A percentile compares a stretch with the other conserved stretches of the same genome.
These are phyloP conservation scores for Cucurbita moschata DNA, from an alignment of 306 rosid species.

Conservation along the genomic window DNA sequence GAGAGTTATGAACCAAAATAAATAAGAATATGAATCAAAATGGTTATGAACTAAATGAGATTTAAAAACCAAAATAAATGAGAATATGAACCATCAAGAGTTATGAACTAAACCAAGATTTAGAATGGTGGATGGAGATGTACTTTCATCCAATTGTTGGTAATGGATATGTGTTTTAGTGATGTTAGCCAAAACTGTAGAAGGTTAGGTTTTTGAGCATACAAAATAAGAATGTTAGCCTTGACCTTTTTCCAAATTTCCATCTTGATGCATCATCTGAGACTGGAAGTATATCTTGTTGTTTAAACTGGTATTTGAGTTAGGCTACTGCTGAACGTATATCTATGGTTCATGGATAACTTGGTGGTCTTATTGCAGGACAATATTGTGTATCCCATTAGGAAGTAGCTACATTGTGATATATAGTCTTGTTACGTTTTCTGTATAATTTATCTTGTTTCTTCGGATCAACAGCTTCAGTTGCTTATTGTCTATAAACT, in stretches of 20 bases:
- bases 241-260: not conserved
- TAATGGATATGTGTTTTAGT: not conserved
- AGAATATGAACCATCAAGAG: no score
- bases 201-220: not conserved
- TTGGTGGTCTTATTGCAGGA: not conserved
- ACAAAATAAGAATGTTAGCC: not conserved
- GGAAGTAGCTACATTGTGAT: not conserved
- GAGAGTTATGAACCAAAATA: no score
- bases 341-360: not conserved
- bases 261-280: not conserved
- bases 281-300: not conserved
- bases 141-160: not conserved
- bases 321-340: not conserved
- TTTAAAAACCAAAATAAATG: no score
- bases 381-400: not conserved
- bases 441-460: not conserved
- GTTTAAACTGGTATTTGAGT: not conserved
- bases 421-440: not conserved
- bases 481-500: slow-evolving; percentile 11
- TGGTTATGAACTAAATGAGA: no score
- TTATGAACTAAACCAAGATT: no score
- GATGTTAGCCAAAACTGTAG: not conserved
- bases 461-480: not conserved
- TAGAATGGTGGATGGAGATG: not conserved
- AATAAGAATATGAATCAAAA: no score